Evolutionary conservation across 2,329 filamentous ascomycete genomes (phyloP).

Genomic region (Fusarium nisikadoi): DNA sequence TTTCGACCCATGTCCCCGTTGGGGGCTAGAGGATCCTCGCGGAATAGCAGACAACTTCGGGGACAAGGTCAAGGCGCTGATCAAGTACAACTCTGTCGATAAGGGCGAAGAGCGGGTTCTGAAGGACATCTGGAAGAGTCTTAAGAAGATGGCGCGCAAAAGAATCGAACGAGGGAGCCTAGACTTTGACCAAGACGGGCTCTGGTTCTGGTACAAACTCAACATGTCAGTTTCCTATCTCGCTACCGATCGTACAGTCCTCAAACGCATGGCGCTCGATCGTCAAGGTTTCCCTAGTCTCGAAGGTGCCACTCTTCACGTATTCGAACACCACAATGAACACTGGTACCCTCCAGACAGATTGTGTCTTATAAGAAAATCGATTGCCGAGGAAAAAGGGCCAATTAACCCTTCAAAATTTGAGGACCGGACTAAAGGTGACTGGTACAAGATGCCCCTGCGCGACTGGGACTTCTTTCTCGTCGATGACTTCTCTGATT

Average conservation of each 20-base stretch:
- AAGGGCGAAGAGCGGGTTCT: neutral
- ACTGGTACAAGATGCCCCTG: neutral
- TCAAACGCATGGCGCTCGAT: neutral
- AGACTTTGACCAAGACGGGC: neutral
- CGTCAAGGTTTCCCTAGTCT: no score
- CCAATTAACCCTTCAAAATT: neutral
- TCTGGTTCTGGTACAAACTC: neutral
- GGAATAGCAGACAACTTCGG: neutral
- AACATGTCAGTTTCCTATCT: neutral
- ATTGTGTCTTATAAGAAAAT: accelerated
- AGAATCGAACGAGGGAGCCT: neutral
- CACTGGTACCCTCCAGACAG: neutral
- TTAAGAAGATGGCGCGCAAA: neutral
- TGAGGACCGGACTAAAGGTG: neutral
- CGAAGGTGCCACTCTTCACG: neutral
- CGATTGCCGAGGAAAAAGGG: accelerated
- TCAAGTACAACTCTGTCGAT: neutral
- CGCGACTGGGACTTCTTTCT: neutral
- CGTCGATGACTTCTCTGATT: no score
- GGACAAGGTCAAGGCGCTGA: neutral
- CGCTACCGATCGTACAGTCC: neutral
- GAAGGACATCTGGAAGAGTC: neutral
- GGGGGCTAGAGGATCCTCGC: neutral
- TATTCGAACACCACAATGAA: neutral
- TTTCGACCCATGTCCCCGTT: neutral